These are phyloP conservation scores for Calonectria pauciramosa DNA, from an alignment of 2,329 filamentous ascomycete species.

Conservation along the genomic window DNA sequence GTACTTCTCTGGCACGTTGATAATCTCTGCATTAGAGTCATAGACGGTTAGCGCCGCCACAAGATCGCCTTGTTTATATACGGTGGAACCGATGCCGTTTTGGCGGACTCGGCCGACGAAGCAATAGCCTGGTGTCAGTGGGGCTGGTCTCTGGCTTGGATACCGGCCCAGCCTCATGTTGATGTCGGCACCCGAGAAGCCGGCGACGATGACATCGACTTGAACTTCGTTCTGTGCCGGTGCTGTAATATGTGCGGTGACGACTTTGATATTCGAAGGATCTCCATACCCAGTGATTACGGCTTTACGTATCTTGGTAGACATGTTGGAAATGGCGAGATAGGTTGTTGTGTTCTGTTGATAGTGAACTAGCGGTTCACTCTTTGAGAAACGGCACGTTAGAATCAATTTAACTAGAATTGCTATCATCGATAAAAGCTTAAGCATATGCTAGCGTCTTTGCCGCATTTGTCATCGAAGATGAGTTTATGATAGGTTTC, in stretches of 20 bases:
- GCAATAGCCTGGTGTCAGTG: slow-evolving; percentile 63
- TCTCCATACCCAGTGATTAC: slow-evolving; percentile 59
- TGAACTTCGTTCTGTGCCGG: slow-evolving; percentile 60
- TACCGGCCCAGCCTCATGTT: slow-evolving; percentile 63
- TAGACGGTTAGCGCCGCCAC: slow-evolving; percentile 55
- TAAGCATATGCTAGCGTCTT: background rate
- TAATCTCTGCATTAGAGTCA: slow-evolving; percentile 58
- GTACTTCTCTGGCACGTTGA: slow-evolving; percentile 62
- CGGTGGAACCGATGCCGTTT: slow-evolving; percentile 50
- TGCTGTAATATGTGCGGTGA: slow-evolving; percentile 51
- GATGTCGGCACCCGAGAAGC: slow-evolving; percentile 63
- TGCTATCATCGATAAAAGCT: background rate
- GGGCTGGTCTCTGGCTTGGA: slow-evolving; percentile 59
- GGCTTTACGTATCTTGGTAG: slow-evolving; percentile 56
- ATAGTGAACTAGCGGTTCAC: background rate
- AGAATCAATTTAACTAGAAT: background rate
- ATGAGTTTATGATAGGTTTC: background rate
- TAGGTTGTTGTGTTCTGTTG: background rate
- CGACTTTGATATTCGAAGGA: slow-evolving; percentile 51
- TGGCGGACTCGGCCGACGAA: slow-evolving; percentile 58
- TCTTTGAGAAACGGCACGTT: background rate
- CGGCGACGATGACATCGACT: slow-evolving; percentile 60
- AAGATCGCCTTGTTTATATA: slow-evolving; percentile 49
- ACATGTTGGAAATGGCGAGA: slow-evolving; percentile 41
- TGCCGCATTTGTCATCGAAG: background rate